phyloP scores from a whole-genome alignment of 2,329 filamentous ascomycete genomes.

The Cladosporium phlei region DNA sequence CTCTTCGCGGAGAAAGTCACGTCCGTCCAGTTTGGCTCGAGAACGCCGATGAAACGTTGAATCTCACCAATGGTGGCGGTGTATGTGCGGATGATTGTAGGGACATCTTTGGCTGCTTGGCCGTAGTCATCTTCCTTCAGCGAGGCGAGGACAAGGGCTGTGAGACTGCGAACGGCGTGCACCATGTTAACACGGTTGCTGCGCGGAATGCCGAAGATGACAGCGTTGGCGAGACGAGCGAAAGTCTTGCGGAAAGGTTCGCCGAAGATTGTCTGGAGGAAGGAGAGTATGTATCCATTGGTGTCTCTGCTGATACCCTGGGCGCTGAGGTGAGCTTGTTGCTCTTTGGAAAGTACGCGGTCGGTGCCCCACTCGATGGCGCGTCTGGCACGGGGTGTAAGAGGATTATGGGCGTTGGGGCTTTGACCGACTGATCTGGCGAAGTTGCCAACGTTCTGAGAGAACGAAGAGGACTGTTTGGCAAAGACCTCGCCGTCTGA shows the following conservation, averaged over 20 bases:
- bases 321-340: slow-evolving; percentile 50
- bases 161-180: slow-evolving; percentile 63
- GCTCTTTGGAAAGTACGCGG: slow-evolving; percentile 38
- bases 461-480: slow-evolving; percentile 17
- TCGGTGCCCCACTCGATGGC: slow-evolving; percentile 28
- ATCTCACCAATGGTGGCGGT: slow-evolving; percentile 65
- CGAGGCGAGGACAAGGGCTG: slow-evolving; percentile 63
- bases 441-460: slow-evolving; percentile 38
- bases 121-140: slow-evolving; percentile 78
- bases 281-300: slow-evolving; percentile 36
- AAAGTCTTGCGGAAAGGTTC: slow-evolving; percentile 67
- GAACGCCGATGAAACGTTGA: slow-evolving; percentile 58
- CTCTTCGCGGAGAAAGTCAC: slow-evolving; percentile 46
- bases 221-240: slow-evolving; percentile 57
- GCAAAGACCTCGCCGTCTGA: slow-evolving; percentile 24
- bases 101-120: slow-evolving; percentile 77
- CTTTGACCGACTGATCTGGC: slow-evolving; percentile 48
- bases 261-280: slow-evolving; percentile 54
- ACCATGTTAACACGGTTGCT: slow-evolving; percentile 64
- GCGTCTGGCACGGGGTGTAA: slow-evolving; percentile 34
- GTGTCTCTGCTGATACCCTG: slow-evolving; percentile 47
- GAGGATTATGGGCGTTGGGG: slow-evolving; percentile 33
- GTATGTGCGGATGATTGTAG: slow-evolving; percentile 66
- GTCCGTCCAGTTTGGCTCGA: slow-evolving; percentile 76
- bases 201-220: slow-evolving; percentile 69